Evolutionary conservation across 345 rosid genomes (phyloP).

Genomic region (Syzygium oleosum): DNA sequence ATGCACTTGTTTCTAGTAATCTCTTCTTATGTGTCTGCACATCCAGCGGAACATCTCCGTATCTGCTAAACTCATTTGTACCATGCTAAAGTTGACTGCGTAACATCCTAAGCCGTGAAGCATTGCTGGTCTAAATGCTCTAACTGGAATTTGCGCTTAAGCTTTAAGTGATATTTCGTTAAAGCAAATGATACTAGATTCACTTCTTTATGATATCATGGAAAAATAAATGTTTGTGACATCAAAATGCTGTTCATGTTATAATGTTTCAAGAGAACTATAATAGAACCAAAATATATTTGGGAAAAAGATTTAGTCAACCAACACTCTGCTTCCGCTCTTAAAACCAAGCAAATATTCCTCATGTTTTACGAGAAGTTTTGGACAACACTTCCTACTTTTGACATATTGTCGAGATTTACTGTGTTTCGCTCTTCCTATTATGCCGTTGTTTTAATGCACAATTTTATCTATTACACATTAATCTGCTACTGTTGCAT

Average conservation of each 20-base stretch:
- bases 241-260: background rate
- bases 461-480: background rate
- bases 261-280: background rate
- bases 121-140: background rate
- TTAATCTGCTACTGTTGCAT: background rate
- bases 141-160: background rate
- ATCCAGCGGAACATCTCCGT: background rate
- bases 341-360: background rate
- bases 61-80: background rate
- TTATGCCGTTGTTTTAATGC: background rate
- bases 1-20: background rate
- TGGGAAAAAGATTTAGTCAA: background rate
- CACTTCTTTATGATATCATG: background rate
- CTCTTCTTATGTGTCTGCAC: background rate
- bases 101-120: background rate
- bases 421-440: background rate
- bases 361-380: background rate
- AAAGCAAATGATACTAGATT: background rate
- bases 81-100: background rate
- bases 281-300: background rate
- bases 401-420: background rate
- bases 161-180: background rate
- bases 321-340: background rate
- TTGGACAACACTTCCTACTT: background rate
- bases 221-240: background rate